A percentile compares a stretch with the other conserved stretches of the same genome.
phyloP scores from a whole-genome alignment of 192 early-diverging fungal genomes.

The Pilaira anomala region DNA sequence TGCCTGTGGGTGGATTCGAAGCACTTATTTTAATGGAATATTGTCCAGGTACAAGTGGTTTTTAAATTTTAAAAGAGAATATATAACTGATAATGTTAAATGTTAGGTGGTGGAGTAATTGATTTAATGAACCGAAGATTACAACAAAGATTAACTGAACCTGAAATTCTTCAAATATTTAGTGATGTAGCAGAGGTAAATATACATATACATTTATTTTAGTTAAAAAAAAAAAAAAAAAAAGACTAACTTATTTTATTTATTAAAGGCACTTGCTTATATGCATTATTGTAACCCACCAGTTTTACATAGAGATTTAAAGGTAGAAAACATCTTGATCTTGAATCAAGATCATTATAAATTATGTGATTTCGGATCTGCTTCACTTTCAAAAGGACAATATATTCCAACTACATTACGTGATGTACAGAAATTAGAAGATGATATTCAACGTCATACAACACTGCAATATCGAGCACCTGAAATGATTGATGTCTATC shows the following conservation, averaged over 20 bases:
- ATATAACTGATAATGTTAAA: neutral
- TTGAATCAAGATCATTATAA: conserved; percentile 65
- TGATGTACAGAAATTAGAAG: conserved; percentile 78
- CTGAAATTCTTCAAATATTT: conserved; percentile 89
- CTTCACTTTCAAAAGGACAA: conserved; percentile 54
- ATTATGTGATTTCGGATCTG: conserved; percentile 96
- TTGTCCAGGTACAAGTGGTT: conserved; percentile 62
- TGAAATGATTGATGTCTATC: conserved; percentile 92
- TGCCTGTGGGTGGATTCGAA: conserved; percentile 66
- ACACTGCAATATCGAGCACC: conserved; percentile 95
- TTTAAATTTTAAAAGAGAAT: no score
- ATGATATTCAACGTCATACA: conserved; percentile 86
- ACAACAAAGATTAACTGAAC: conserved; percentile 68
- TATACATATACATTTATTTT: neutral
- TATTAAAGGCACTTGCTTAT: conserved; percentile 75
- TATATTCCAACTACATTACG: conserved; percentile 56
- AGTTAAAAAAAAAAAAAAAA: neutral
- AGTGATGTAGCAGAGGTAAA: conserved; percentile 68
- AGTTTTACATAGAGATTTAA: conserved; percentile 83
- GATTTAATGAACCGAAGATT: conserved; percentile 85
- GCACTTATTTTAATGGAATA: conserved; percentile 90
- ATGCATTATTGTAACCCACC: conserved; percentile 84
- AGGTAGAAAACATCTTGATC: conserved; percentile 82
- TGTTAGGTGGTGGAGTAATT: conserved; percentile 70
- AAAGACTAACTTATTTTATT: neutral